Conservation (phyloP, 441 rosid species). For the Corymbia calophylla region DNA sequence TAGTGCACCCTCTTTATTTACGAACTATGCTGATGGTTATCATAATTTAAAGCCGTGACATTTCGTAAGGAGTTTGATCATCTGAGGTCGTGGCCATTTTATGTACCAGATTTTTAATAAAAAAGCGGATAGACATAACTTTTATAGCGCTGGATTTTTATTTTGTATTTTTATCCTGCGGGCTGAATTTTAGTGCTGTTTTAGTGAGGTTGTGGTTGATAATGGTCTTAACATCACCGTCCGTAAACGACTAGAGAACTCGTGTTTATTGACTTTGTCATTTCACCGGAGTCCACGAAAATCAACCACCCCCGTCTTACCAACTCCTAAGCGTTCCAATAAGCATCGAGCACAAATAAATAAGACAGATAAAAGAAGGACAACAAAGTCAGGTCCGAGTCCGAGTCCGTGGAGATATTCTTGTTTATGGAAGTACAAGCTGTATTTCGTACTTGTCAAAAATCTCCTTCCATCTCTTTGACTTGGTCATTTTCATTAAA, state of each 20-base stretch:
- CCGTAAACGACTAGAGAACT: neutral
- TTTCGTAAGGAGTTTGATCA: neutral
- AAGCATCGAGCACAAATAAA: neutral
- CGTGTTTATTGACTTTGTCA: neutral
- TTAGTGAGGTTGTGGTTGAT: neutral
- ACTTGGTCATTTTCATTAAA: neutral
- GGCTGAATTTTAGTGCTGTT: neutral
- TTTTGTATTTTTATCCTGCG: neutral
- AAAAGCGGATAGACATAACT: neutral
- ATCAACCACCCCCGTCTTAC: neutral
- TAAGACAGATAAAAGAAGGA: neutral
- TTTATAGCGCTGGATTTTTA: neutral
- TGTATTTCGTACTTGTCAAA: neutral
- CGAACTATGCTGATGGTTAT: neutral
- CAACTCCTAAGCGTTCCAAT: neutral
- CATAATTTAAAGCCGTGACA: neutral
- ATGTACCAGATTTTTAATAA: neutral
- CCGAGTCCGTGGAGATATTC: neutral
- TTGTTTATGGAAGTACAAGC: neutral
- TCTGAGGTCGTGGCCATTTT: neutral
- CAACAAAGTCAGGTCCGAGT: neutral
- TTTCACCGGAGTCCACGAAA: neutral
- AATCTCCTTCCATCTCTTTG: neutral
- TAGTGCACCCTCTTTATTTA: neutral
- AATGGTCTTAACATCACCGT: neutral